phyloP scores from a whole-genome alignment of 768 basidiomycete genomes.

The Boletellus sp. region DNA sequence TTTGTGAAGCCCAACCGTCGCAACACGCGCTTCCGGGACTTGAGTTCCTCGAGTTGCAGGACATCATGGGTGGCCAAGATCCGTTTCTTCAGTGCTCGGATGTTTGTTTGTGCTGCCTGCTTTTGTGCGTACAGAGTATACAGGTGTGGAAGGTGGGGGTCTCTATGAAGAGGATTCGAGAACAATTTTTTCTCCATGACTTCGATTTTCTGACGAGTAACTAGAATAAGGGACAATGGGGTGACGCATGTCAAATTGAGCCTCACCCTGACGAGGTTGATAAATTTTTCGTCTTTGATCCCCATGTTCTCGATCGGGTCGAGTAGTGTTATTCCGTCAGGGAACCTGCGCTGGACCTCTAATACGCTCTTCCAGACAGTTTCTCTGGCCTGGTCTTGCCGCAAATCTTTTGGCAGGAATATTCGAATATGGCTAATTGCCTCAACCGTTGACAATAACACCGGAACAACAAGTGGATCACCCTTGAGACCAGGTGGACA shows the following conservation, averaged over 20 bases:
- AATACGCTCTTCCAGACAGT: constrained; percentile 86
- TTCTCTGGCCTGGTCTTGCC: constrained; percentile 69
- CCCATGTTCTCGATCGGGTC: constrained; percentile 95
- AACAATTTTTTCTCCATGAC: constrained; percentile 84
- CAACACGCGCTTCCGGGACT: constrained; percentile 89
- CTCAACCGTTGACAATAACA: constrained; percentile 82
- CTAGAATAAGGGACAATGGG: neutral
- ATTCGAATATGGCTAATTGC: constrained; percentile 84
- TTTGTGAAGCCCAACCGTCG: constrained; percentile 89
- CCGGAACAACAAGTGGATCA: constrained; percentile 80
- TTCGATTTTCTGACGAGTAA: constrained; percentile 71
- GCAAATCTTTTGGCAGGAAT: constrained; percentile 85
- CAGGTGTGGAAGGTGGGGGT: constrained; percentile 72
- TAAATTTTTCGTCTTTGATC: constrained; percentile 93
- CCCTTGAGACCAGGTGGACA: constrained; percentile 72
- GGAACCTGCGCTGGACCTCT: constrained; percentile 89
- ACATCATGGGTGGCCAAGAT: constrained; percentile 91
- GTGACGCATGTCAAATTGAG: neutral
- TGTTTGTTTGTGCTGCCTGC: constrained; percentile 60
- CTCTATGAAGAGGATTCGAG: constrained; percentile 72
- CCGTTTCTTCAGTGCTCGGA: constrained; percentile 77
- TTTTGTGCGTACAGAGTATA: constrained; percentile 82
- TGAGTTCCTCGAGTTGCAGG: constrained; percentile 94
- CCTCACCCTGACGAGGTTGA: constrained; percentile 73
- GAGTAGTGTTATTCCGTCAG: constrained; percentile 78